These are phyloP conservation scores for Hericium alpestre DNA, from an alignment of 768 basidiomycete species.

Conservation along the genomic window DNA sequence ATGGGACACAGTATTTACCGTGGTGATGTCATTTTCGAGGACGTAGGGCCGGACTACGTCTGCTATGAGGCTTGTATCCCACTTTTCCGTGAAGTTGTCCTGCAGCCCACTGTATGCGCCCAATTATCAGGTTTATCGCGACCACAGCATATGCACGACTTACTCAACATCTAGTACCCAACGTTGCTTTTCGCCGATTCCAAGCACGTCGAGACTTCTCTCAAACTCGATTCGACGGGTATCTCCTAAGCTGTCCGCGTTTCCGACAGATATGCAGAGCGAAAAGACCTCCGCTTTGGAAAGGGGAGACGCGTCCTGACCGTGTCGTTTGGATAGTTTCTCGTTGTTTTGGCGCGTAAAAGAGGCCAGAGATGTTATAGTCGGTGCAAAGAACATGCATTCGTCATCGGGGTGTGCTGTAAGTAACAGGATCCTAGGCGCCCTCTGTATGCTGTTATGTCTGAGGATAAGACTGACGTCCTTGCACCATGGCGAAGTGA, in stretches of 20 bases:
- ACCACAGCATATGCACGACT: background rate
- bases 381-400: constrained; percentile 88
- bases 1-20: constrained; percentile 30
- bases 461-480: background rate
- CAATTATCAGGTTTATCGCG: constrained; percentile 6
- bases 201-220: constrained; percentile 56
- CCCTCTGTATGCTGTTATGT: background rate
- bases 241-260: constrained; percentile 68
- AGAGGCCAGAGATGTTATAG: constrained; percentile 43
- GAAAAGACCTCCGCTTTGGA: constrained; percentile 30
- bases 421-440: constrained; percentile 43
- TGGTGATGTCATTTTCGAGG: constrained; percentile 45
- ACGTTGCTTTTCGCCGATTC: constrained; percentile 43
- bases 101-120: constrained; percentile 40
- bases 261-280: constrained; percentile 68
- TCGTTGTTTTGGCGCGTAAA: background rate
- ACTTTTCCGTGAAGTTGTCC: constrained; percentile 60
- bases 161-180: constrained; percentile 65
- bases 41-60: constrained; percentile 50
- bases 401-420: constrained; percentile 96
- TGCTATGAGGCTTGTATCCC: constrained; percentile 55
- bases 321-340: background rate
- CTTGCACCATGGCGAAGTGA: background rate
- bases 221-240: constrained; percentile 48
- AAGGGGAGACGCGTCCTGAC: background rate